These are phyloP conservation scores for Eimeria necatrix DNA, from an alignment of 169 alveolate genomes.

Conservation along the genomic window DNA sequence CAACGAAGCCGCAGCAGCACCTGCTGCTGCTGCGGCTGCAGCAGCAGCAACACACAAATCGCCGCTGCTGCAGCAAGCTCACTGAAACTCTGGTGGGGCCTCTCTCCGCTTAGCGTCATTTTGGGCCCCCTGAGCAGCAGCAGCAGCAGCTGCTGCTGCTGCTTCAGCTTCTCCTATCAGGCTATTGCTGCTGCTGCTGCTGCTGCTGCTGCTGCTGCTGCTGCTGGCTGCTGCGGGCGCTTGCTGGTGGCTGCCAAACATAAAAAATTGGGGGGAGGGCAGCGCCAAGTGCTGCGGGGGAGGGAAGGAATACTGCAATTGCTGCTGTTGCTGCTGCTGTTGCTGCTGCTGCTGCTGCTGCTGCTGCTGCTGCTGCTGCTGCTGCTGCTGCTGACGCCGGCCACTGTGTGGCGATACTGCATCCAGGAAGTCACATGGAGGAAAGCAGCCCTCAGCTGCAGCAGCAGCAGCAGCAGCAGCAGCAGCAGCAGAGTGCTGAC, in stretches of 20 bases:
- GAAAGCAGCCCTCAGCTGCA: slow-evolving; percentile 15
- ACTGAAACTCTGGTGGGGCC: slow-evolving; percentile 3
- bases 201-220: too few relatives aligned
- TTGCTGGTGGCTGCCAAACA: neutral
- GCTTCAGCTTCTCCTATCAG: neutral
- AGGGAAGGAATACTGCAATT: neutral
- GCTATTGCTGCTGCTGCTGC: too few relatives aligned
- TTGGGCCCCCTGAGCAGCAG: neutral
- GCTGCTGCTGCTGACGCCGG: too few relatives aligned
- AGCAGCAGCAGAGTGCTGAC: neutral
- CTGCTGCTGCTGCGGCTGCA: too few relatives aligned
- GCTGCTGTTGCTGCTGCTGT: slow-evolving; percentile 36
- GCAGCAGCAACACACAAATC: slow-evolving; percentile 13
- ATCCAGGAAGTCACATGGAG: neutral
- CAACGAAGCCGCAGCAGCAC: too few relatives aligned
- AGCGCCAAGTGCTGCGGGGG: slow-evolving; percentile 42
- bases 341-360: slow-evolving; percentile 41
- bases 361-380: slow-evolving; percentile 7
- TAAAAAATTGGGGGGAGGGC: slow-evolving; percentile 20
- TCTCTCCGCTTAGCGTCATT: slow-evolving; percentile 5
- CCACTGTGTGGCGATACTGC: neutral
- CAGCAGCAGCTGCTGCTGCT: slow-evolving; percentile 19
- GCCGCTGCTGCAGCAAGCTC: too few relatives aligned
- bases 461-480: slow-evolving; percentile 52
- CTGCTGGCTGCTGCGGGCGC: slow-evolving; percentile 25